These are phyloP conservation scores for Fusarium napiforme DNA, from an alignment of 2,329 filamentous ascomycete genomes.

Conservation along the genomic window DNA sequence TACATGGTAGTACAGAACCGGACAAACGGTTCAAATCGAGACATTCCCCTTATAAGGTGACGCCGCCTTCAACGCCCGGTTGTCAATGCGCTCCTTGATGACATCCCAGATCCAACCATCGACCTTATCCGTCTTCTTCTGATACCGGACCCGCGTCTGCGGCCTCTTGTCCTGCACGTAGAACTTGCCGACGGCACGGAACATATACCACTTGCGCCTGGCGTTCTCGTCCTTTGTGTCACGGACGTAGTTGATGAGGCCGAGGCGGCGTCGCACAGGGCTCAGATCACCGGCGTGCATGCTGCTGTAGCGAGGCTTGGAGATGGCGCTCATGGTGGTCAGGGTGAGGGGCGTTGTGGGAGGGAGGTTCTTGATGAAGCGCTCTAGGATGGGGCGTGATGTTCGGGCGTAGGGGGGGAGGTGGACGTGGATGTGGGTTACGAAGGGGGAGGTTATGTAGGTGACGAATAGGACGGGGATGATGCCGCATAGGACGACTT, in stretches of 20 bases:
- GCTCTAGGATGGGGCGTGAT: slow-evolving; percentile 65
- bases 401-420: slow-evolving; percentile 73
- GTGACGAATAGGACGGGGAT: slow-evolving; percentile 73
- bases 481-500: slow-evolving; percentile 71
- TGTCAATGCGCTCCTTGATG: slow-evolving; percentile 49
- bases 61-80: slow-evolving; percentile 23
- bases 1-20: neutral
- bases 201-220: slow-evolving; percentile 54
- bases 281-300: slow-evolving; percentile 53
- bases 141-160: slow-evolving; percentile 36
- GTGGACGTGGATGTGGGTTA: slow-evolving; percentile 76
- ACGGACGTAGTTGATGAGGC: slow-evolving; percentile 56
- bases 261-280: slow-evolving; percentile 48
- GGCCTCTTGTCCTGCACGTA: slow-evolving; percentile 49
- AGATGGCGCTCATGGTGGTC: slow-evolving; percentile 66
- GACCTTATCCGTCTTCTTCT: slow-evolving; percentile 46
- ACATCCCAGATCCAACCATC: slow-evolving; percentile 57
- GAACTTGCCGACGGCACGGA: slow-evolving; percentile 53
- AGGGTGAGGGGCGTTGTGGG: slow-evolving; percentile 59
- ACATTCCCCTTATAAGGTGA: slow-evolving; percentile 10
- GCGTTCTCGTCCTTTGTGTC: slow-evolving; percentile 50
- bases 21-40: neutral
- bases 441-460: slow-evolving; percentile 75
- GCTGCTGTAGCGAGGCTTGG: slow-evolving; percentile 63
- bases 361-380: slow-evolving; percentile 61